Conservation (phyloP, 1,284 basidiomycete species). For the Prillingera fragicola region DNA sequence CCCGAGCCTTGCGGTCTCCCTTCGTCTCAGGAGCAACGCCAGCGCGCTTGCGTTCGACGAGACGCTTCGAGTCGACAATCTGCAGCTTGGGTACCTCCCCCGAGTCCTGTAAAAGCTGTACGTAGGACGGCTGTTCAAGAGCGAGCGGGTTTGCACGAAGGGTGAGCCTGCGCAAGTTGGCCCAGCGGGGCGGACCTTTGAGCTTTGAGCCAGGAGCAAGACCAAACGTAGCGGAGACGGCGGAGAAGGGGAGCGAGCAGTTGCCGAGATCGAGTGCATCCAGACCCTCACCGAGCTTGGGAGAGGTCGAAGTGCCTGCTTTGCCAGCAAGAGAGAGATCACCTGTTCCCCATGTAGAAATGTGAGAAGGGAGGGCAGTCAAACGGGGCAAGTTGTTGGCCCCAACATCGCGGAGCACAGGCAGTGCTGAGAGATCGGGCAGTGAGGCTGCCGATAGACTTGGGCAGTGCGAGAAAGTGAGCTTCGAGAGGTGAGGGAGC, state of each 20-base stretch:
- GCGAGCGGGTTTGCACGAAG: slow-evolving; percentile 40
- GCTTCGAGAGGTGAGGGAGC: slow-evolving; percentile 36
- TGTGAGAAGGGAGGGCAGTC: slow-evolving; percentile 29
- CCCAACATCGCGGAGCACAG: slow-evolving; percentile 41
- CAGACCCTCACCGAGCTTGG: slow-evolving; percentile 32
- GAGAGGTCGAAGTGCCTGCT: neutral
- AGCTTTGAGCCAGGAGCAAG: slow-evolving; percentile 6
- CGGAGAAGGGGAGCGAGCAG: slow-evolving; percentile 31
- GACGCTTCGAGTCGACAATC: slow-evolving; percentile 43
- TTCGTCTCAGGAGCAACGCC: slow-evolving; percentile 30
- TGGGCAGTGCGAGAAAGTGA: slow-evolving; percentile 44
- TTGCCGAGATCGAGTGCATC: slow-evolving; percentile 43
- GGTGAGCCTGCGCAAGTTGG: slow-evolving; percentile 35
- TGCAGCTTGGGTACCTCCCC: slow-evolving; percentile 36
- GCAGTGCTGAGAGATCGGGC: slow-evolving; percentile 36
- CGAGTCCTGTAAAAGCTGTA: slow-evolving; percentile 28
- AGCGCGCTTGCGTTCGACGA: slow-evolving; percentile 37
- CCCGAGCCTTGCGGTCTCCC: slow-evolving; percentile 21
- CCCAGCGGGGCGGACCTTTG: slow-evolving; percentile 3
- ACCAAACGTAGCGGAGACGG: slow-evolving; percentile 23
- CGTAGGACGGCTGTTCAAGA: slow-evolving; percentile 30
- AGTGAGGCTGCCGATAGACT: slow-evolving; percentile 26
- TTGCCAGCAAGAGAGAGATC: slow-evolving; percentile 23
- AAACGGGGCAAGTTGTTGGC: slow-evolving; percentile 43
- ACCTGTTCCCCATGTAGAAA: slow-evolving; percentile 39